phyloP scores from a whole-genome alignment of 345 rosid species.

The Hibiscus trionum region DNA sequence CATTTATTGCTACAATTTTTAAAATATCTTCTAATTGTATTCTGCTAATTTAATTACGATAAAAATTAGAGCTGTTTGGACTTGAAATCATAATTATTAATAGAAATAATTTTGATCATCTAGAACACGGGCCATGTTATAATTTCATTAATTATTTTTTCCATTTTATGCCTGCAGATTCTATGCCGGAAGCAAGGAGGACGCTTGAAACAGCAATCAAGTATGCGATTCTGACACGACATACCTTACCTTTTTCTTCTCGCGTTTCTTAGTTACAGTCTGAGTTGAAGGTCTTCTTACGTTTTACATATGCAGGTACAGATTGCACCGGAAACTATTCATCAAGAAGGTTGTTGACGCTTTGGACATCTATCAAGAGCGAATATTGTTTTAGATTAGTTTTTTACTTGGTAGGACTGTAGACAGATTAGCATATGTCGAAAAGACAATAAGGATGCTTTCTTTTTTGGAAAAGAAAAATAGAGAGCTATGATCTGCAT shows the following conservation, averaged over 20 bases:
- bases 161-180: constrained; percentile 31
- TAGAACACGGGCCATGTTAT: no score
- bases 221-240: constrained; percentile 20
- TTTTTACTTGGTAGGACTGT: neutral
- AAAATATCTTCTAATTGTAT: neutral
- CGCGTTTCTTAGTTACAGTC: neutral
- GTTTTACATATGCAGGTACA: constrained; percentile 36
- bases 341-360: constrained; percentile 63
- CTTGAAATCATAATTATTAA: no score
- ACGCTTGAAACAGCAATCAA: constrained; percentile 57
- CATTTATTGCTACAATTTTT: neutral
- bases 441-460: neutral
- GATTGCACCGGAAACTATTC: constrained; percentile 71
- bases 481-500: neutral
- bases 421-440: constrained; percentile 7
- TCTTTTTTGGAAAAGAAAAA: neutral
- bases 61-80: neutral
- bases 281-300: neutral
- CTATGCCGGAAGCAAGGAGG: constrained; percentile 47
- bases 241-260: neutral
- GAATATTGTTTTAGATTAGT: constrained; percentile 40
- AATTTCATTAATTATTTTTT: no score
- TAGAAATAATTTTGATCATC: no score
- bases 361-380: constrained; percentile 68
- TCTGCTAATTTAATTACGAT: neutral